These are phyloP conservation scores for Apiosordaria backusii DNA, from an alignment of 495 filamentous ascomycete species.

Conservation along the genomic window DNA sequence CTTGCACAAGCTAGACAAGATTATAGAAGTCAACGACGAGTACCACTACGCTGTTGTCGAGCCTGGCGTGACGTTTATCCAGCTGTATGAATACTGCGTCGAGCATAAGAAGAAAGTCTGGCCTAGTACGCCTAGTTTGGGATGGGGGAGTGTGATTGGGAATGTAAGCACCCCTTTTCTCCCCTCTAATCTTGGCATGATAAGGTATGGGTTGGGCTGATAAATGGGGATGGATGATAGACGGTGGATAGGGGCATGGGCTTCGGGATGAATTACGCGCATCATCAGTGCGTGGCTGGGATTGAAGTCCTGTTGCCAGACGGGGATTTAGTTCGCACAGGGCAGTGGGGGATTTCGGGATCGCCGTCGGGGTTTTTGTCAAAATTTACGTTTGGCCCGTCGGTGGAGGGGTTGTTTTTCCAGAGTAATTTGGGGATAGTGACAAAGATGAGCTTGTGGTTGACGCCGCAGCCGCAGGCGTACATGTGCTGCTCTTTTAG, in stretches of 20 bases:
- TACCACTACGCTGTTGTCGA: slow-evolving; percentile 53
- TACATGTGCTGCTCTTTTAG: slow-evolving; percentile 50
- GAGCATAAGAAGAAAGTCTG: slow-evolving; percentile 49
- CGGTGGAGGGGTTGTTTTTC: slow-evolving; percentile 48
- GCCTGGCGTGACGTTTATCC: slow-evolving; percentile 55
- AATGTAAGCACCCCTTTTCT: slow-evolving; percentile 36
- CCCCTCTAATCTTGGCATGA: background rate
- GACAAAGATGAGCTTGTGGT: slow-evolving; percentile 47
- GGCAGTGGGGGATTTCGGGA: slow-evolving; percentile 46
- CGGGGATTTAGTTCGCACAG: slow-evolving; percentile 47
- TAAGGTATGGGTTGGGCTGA: background rate
- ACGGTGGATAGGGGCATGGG: slow-evolving; percentile 43
- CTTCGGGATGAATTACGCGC: slow-evolving; percentile 47
- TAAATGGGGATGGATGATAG: slow-evolving; percentile 20
- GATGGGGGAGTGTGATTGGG: slow-evolving; percentile 55
- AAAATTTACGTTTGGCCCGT: slow-evolving; percentile 48
- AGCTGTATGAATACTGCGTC: slow-evolving; percentile 51
- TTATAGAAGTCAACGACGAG: slow-evolving; percentile 55
- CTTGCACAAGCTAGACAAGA: slow-evolving; percentile 52
- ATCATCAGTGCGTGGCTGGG: slow-evolving; percentile 47
- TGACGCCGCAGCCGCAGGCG: slow-evolving; percentile 46
- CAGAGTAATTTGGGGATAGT: slow-evolving; percentile 50
- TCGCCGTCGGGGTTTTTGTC: slow-evolving; percentile 42
- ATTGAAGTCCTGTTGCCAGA: slow-evolving; percentile 51
- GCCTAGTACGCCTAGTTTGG: slow-evolving; percentile 54